Base-by-base conservation (phyloP, 2,329 filamentous ascomycete genomes). In the Coleophoma eucalyptorum region DNA sequence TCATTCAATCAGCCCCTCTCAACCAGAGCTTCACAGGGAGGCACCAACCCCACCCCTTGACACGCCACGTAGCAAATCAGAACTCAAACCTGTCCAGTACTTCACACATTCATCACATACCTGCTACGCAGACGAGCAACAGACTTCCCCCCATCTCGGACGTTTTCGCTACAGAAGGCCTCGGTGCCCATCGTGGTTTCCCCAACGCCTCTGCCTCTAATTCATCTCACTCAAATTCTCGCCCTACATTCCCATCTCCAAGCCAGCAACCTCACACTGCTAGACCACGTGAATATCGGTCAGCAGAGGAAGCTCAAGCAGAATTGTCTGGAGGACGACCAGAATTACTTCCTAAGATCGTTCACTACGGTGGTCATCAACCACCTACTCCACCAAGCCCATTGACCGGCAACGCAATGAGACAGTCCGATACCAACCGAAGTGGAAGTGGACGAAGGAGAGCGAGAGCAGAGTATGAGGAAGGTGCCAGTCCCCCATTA, bases 11-110 rank as follows among this genome's bases (percentile, higher is more conserved):
- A 4, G 94, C 94, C 7, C 94, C 94, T 15, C 80, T 99, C 20
- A 86, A 95, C 62, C 93, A 97, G 67, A 95, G 90, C 35, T 99
- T 99, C 67, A 97, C 94, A 7, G 92, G 93, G 53, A 84, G 94
- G 53, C 85, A 95, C 65, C 84, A 91, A 62, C 81, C 86, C 5
- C 86, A 87, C 58, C 87, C 89, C 0, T 72, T 89, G 52, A 89
- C 87, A 42, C 82, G 90, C 47, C 90, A 94, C 67, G 76, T 91
- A 49, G 79, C 83, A 61, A 92, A 93, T 65, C 89, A 92, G 55
- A 86, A 89, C 7, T 91, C 90, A 10, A 90, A 88, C 55, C 78
- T 96, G 48, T 87, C 87, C 18, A 90, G 86, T 64, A 91, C 86
- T 1, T 93, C 89, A 19, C 91, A 96, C 67, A 94, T 97, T 64